Evolutionary conservation across 345 rosid species (phyloP).

Genomic region (Salix arbutifolia): DNA sequence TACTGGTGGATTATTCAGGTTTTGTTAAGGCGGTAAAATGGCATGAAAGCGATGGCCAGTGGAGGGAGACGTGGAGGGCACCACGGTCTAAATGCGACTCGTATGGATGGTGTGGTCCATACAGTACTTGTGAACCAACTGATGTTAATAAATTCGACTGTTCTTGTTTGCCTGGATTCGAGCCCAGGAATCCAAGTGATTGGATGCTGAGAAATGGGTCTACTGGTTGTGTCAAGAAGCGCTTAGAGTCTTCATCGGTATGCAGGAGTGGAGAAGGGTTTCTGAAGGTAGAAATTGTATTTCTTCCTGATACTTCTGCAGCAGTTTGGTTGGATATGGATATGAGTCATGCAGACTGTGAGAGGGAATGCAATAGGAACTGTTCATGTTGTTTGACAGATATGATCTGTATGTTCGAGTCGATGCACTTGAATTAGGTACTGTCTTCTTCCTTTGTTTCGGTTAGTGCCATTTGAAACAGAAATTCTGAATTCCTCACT

Average conservation of each 20-base stretch:
- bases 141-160: neutral
- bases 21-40: neutral
- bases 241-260: too few species aligned
- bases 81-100: conserved; percentile 2
- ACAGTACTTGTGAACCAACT: neutral
- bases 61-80: neutral
- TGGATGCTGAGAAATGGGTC: conserved; percentile 8
- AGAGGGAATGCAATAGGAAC: conserved; percentile 4
- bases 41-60: neutral
- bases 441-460: neutral
- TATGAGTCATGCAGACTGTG: neutral
- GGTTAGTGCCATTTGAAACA: neutral
- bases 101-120: conserved; percentile 4
- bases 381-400: neutral
- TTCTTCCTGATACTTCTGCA: conserved; percentile 7
- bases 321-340: neutral
- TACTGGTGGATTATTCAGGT: conserved; percentile 5
- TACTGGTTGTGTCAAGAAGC: conserved; percentile 4
- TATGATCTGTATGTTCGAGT: conserved; percentile 17
- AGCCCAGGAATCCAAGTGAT: neutral
- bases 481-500: neutral
- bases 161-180: conserved; percentile 9
- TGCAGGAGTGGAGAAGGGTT: conserved; percentile 15
- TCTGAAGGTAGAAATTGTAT: neutral
- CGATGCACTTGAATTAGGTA: conserved; percentile 22